Base-by-base conservation (phyloP, 1,284 basidiomycete genomes). In the Fomitopsis betulina region DNA sequence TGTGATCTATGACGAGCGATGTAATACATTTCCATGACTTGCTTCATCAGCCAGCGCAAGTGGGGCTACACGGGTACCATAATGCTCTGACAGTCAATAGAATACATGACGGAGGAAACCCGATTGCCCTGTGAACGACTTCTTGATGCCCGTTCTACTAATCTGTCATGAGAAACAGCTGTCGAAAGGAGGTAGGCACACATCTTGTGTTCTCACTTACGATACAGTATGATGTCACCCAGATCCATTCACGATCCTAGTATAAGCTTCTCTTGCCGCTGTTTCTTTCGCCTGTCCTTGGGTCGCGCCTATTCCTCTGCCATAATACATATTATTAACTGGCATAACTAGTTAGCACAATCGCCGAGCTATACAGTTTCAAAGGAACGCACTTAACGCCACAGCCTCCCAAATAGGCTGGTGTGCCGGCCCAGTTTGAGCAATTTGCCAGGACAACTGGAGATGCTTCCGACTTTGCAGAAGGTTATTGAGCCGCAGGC, bases 271-370 rank as follows among this genome's bases (percentile, higher is more conserved):
- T 50, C 45, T 55, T 13, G 57, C 57, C n/a, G 57, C 57, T 13
- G 32, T 6, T 52, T 58, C 57, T 33, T 55, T 58, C 21, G 57
- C 57, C n/a, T 37, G 32, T 35, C 57, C 57, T n/a, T 58, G 57
- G 13, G 35, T 58, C 15, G 38, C n/a, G 13, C 53, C 57, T 17
- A 13, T 52, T 10, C 57, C 57, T n/a, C 19, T 21, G 17, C 57
- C 57, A 19, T 51, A 54, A 50, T 58, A 43, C 17, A 5, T 13
- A 12, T 25, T 35, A 19, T 51, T 50, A 40, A 58, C 57, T 58
- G 27, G 25, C 2, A 13, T n/a, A 21, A 8, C 27, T 5, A 21
- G n/a, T 47, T 21, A 47, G 25, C 25, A 30, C 25, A 12, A 15
- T n/a, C 5, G 9, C 10, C 4, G 30, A 27, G 0, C 2, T 5